Percentiles rank a stretch among this genome's conserved stretches.
These are phyloP conservation scores for Lobulomyces angularis DNA, from an alignment of 192 early-diverging fungal genomes.

Conservation along the genomic window DNA sequence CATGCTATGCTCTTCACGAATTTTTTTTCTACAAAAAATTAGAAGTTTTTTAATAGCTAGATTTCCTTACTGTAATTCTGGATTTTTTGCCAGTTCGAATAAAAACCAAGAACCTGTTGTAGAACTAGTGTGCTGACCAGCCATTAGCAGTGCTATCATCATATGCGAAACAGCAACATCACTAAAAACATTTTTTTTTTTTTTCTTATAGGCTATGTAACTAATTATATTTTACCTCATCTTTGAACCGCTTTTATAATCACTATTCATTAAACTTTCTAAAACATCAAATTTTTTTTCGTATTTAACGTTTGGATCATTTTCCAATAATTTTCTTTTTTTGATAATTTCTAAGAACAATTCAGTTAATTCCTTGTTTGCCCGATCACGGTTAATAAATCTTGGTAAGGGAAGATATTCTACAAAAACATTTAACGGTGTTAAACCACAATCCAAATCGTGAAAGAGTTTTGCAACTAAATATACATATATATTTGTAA, in stretches of 20 bases:
- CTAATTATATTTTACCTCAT: neutral
- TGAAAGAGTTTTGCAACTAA: conserved; percentile 84
- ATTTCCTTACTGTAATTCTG: conserved; percentile 44
- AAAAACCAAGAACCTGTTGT: conserved; percentile 88
- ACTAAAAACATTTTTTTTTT: conserved; percentile 5
- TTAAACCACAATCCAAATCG: conserved; percentile 85
- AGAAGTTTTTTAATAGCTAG: conserved; percentile 2
- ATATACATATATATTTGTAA: conserved; percentile 14
- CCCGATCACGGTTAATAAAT: conserved; percentile 74
- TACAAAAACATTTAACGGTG: conserved; percentile 90
- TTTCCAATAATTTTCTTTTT: conserved; percentile 47
- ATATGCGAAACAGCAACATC: conserved; percentile 82
- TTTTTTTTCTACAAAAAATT: conserved; percentile 14
- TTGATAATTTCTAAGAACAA: conserved; percentile 72
- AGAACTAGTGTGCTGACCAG: conserved; percentile 91
- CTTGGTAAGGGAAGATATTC: conserved; percentile 78
- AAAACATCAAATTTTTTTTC: conserved; percentile 65
- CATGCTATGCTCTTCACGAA: conserved; percentile 60
- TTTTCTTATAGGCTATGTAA: no score
- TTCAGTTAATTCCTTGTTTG: conserved; percentile 67
- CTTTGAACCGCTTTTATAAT: conserved; percentile 77
- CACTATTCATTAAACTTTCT: conserved; percentile 66
- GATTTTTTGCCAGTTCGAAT: conserved; percentile 68
- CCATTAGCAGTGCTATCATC: conserved; percentile 95
- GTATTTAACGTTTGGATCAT: conserved; percentile 14